Percentiles rank a stretch among this genome's conserved stretches.
phyloP scores from a whole-genome alignment of 371 early-diverging fungal genomes.

The Gilbertella persicaria region DNA sequence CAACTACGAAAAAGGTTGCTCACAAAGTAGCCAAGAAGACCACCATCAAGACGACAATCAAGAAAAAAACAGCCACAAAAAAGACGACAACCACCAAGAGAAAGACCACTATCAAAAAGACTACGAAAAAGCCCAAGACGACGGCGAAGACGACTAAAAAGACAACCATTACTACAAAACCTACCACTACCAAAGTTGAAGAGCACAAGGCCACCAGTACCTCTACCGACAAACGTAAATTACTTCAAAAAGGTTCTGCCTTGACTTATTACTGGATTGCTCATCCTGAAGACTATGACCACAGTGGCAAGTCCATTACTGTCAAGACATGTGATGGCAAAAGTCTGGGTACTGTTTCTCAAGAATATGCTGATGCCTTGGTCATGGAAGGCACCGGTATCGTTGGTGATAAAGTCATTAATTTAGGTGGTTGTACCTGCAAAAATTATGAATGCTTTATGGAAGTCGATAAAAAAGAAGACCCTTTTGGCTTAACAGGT shows the following conservation, averaged over 20 bases:
- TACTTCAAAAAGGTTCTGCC: conserved; percentile 37
- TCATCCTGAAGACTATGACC: conserved; percentile 32
- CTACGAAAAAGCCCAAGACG: conserved; percentile 13
- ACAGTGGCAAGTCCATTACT: conserved; percentile 30
- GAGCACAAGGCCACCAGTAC: neutral
- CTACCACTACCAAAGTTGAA: conserved; percentile 3
- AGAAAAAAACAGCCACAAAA: neutral
- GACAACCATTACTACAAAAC: conserved; percentile 16
- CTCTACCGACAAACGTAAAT: conserved; percentile 28
- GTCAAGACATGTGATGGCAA: conserved; percentile 49
- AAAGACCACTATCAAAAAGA: conserved; percentile 7
- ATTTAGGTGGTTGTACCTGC: conserved; percentile 53
- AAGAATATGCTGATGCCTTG: conserved; percentile 48
- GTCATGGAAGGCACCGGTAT: conserved; percentile 57
- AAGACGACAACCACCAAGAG: conserved; percentile 11
- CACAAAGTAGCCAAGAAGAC: too few relatives aligned
- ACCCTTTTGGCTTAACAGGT: conserved; percentile 52
- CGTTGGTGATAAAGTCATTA: conserved; percentile 43
- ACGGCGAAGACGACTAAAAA: conserved; percentile 7
- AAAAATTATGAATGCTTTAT: conserved; percentile 49
- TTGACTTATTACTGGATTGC: conserved; percentile 60
- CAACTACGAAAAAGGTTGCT: neutral
- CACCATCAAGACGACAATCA: neutral
- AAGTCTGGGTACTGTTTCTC: conserved; percentile 39
- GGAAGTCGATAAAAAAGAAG: conserved; percentile 38